Evolutionary conservation across 129 eudicot species (phyloP).

Genomic region (Helichrysum umbraculigerum): DNA sequence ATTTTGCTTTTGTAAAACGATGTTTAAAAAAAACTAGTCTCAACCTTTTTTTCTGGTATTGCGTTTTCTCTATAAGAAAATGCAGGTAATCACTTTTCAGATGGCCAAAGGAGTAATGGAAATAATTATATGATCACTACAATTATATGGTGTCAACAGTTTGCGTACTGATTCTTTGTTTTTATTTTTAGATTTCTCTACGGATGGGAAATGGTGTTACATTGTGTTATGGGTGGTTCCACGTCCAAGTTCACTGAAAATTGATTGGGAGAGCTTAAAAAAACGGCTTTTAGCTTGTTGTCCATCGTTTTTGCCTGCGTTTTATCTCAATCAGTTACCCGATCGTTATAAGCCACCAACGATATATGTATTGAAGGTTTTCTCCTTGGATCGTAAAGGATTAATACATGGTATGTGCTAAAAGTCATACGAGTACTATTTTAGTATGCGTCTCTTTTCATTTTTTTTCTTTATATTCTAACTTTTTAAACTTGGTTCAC

Average conservation of each 20-base stretch:
- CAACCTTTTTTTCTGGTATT: too few species aligned
- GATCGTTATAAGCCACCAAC: slow-evolving; percentile 38
- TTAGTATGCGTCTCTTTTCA: background rate
- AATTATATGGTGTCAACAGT: background rate
- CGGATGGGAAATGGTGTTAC: slow-evolving; percentile 87
- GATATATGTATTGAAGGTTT: slow-evolving; percentile 65
- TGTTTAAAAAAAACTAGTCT: background rate
- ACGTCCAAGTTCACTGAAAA: slow-evolving; percentile 39
- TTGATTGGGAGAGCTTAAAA: slow-evolving; percentile 70
- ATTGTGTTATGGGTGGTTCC: slow-evolving; percentile 71
- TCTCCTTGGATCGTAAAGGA: slow-evolving; percentile 69
- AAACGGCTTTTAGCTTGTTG: slow-evolving; percentile 60
- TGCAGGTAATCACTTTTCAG: too few species aligned
- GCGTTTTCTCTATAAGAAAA: too few species aligned
- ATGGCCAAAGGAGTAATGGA: background rate
- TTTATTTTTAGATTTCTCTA: slow-evolving; percentile 49
- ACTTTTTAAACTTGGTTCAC: background rate
- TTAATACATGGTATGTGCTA: slow-evolving; percentile 57
- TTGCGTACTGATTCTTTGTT: background rate
- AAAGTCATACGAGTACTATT: background rate
- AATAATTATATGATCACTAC: too few species aligned
- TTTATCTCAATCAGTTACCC: slow-evolving; percentile 55
- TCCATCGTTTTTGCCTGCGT: slow-evolving; percentile 55
- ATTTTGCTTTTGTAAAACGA: background rate
- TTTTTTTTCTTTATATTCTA: background rate